These are phyloP conservation scores for Ampelomyces quisqualis DNA, from an alignment of 2,329 filamentous ascomycete genomes.

Conservation along the genomic window DNA sequence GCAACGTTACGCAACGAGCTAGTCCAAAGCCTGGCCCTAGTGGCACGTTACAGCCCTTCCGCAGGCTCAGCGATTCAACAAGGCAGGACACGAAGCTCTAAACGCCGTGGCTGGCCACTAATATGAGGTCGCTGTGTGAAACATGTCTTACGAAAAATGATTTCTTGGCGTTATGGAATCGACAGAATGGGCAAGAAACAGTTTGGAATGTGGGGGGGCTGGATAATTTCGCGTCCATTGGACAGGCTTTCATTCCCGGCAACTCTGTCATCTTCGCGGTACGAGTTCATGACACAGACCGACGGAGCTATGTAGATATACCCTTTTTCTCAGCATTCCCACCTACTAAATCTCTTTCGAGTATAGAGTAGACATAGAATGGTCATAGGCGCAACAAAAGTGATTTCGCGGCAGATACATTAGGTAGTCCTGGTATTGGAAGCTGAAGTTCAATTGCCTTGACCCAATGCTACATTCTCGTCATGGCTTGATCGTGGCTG, in stretches of 20 bases:
- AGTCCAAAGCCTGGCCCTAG: constrained; percentile 24
- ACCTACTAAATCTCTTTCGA: too few relatives aligned
- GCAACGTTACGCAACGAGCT: constrained; percentile 29
- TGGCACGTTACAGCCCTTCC: constrained; percentile 30
- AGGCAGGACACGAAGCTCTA: constrained; percentile 43
- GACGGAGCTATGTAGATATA: constrained; percentile 12
- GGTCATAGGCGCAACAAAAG: neutral
- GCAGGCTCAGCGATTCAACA: constrained; percentile 39
- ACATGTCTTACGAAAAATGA: constrained; percentile 25
- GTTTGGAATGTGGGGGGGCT: neutral
- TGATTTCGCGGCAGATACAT: too few relatives aligned
- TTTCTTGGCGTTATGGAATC: constrained; percentile 7
- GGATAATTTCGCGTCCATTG: neutral
- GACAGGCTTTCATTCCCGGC: neutral
- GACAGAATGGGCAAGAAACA: neutral
- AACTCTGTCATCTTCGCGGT: constrained; percentile 5
- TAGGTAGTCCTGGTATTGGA: too few relatives aligned
- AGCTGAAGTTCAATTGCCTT: too few relatives aligned
- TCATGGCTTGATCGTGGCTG: too few relatives aligned
- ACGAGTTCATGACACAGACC: constrained; percentile 12
- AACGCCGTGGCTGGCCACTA: constrained; percentile 1
- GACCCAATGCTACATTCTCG: too few relatives aligned
- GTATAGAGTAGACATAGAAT: too few relatives aligned
- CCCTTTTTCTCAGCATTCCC: constrained; percentile 6
- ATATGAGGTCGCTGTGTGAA: constrained; percentile 9